A percentile compares a stretch with the other conserved stretches of the same genome.
Evolutionary conservation across 305 asterid species (phyloP).

Genomic region (Nicotiana rustica): DNA sequence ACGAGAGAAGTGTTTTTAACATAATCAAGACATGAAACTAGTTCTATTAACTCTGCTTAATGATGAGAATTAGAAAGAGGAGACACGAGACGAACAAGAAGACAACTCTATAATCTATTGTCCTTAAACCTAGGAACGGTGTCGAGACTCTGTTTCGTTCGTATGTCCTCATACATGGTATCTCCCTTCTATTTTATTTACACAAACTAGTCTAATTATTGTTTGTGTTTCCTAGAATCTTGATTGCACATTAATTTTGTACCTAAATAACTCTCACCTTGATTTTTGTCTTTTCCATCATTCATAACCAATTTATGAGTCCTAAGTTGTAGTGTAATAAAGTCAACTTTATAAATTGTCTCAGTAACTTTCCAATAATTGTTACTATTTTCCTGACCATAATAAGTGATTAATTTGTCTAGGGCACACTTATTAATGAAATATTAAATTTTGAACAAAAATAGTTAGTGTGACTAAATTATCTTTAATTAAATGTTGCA

Average conservation of each 20-base stretch:
- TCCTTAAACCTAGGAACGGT: slow-evolving; percentile 39
- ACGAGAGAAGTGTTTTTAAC: not conserved
- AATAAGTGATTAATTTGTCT: no score
- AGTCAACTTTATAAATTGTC: slow-evolving; percentile 17
- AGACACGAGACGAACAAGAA: slow-evolving; percentile 44
- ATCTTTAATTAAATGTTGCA: no score
- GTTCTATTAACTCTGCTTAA: slow-evolving; percentile 28
- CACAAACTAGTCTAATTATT: slow-evolving; percentile 31
- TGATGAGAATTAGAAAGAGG: slow-evolving; percentile 43
- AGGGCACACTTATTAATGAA: no score
- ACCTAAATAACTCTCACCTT: slow-evolving; percentile 33
- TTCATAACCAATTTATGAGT: not conserved
- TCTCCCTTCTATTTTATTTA: slow-evolving; percentile 24
- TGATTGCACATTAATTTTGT: slow-evolving; percentile 37
- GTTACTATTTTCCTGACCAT: no score
- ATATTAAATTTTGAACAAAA: no score
- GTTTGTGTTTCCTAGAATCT: slow-evolving; percentile 37
- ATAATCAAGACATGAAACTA: slow-evolving; percentile 17
- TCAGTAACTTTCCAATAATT: not conserved
- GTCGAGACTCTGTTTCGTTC: slow-evolving; percentile 49
- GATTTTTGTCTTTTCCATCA: slow-evolving; percentile 31
- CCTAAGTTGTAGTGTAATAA: not conserved
- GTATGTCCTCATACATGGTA: slow-evolving; percentile 57
- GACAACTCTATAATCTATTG: slow-evolving; percentile 47
- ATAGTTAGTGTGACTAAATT: no score